Percentiles rank a stretch among this genome's conserved stretches.
These are phyloP conservation scores for Pyrus communis DNA, from an alignment of 306 rosid species.

Conservation along the genomic window DNA sequence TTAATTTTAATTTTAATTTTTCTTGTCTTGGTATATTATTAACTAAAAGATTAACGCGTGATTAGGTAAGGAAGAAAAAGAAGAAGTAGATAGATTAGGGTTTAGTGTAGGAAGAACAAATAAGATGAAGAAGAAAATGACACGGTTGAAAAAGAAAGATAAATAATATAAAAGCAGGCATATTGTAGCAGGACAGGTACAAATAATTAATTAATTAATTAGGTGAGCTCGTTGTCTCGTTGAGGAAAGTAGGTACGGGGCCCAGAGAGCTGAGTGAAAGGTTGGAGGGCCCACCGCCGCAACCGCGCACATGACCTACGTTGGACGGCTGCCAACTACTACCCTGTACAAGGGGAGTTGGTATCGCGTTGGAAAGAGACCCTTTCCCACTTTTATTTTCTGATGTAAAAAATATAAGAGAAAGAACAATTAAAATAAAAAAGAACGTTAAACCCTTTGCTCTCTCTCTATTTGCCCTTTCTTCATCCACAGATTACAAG, in stretches of 20 bases:
- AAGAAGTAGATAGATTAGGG: background rate
- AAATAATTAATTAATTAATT: background rate
- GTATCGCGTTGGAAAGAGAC: constrained; percentile 34
- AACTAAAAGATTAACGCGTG: background rate
- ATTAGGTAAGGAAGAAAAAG: background rate
- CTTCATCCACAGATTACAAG: background rate
- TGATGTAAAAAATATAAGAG: background rate
- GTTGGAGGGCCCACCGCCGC: constrained; percentile 54
- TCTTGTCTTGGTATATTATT: background rate
- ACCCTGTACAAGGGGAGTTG: constrained; percentile 44
- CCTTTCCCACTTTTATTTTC: background rate
- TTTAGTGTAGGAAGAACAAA: background rate
- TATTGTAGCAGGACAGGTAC: background rate
- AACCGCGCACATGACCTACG: constrained; percentile 60
- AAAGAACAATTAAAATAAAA: background rate
- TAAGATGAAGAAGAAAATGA: background rate
- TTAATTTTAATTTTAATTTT: background rate
- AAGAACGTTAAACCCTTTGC: background rate
- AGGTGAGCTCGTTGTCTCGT: background rate
- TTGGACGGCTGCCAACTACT: constrained; percentile 73
- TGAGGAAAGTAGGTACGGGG: constrained; percentile 11
- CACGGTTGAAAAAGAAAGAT: background rate
- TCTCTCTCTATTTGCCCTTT: background rate
- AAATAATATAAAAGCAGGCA: background rate
- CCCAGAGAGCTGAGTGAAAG: constrained; percentile 15